Evolutionary conservation across 176 grass and related monocot genomes (phyloP).

Genomic region (Rhynchospora breviuscula): DNA sequence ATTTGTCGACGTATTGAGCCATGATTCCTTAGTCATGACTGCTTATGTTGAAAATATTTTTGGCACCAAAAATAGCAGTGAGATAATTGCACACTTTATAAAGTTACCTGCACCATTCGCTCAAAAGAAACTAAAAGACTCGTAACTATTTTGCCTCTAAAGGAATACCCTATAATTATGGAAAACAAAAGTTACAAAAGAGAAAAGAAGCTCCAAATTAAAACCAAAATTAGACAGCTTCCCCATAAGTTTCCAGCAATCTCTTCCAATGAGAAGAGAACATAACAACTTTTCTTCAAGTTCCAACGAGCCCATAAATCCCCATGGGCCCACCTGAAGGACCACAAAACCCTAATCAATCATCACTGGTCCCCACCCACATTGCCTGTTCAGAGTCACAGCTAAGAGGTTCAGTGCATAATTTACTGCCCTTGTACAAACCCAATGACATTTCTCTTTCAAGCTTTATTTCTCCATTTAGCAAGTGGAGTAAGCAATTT

Average conservation of each 20-base stretch:
- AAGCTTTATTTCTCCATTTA: neutral
- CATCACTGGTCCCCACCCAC: conserved; percentile 20
- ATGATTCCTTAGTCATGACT: neutral
- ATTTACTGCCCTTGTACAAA: conserved; percentile 23
- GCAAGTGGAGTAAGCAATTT: no score
- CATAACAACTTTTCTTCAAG: neutral
- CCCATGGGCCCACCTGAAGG: conserved; percentile 15
- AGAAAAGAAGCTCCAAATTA: neutral
- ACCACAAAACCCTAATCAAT: conserved; percentile 31
- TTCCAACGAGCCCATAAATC: conserved; percentile 28
- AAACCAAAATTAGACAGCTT: conserved; percentile 12
- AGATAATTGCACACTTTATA: neutral
- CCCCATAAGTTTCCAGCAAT: conserved; percentile 5
- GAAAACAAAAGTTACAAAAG: conserved; percentile 1
- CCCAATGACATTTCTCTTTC: neutral
- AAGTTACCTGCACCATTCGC: neutral
- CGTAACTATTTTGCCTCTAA: neutral
- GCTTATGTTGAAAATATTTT: neutral
- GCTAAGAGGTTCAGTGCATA: conserved; percentile 20
- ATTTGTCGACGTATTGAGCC: neutral
- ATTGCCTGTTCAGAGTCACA: conserved; percentile 20
- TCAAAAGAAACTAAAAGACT: conserved; percentile 3
- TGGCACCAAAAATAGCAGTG: neutral
- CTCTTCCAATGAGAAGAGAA: conserved; percentile 19
- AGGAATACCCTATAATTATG: neutral